Evolutionary conservation across 2,329 filamentous ascomycete species (phyloP), one percentile per base, ranked within the genome.

Genomic region (Colletotrichum gigasporum): DNA sequence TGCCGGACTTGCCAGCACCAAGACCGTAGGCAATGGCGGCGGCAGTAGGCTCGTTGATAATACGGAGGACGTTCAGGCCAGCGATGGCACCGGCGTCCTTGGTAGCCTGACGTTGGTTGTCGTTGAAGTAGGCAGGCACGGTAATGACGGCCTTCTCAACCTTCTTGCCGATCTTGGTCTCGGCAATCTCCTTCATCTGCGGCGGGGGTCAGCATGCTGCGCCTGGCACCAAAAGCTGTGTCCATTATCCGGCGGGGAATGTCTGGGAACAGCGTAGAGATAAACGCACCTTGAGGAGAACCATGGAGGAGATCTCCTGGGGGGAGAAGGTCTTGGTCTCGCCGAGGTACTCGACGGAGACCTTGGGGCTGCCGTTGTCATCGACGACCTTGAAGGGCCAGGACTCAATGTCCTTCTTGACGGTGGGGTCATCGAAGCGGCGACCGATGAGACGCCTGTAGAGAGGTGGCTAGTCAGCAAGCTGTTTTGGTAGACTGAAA

Each of bases 351-450:
- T 97, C 88, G 71, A 99, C 96, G 87, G 97, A 85, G 73, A 99
- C 94, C 81, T 93, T 89, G 72, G 96, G 96, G 86, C 89, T 93
- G 78, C 92, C 93, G 73, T 88, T 90, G 75, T 94, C 90, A 80
- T 97, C 93, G 73, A 97, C 82, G 78, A 99, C 92, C 89, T 96
- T 97, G 92, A 99, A 99, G 74, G 96, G 96, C 95, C 96, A 99
- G 71, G 94, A 96, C 86, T 97, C 92, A 77, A 96, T 91, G 82
- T 98, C 94, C 89, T 97, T 97, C 91, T 97, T 97, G 81, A 98
- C 96, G 72, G 92, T 94, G 72, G 93, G 91, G 82, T 98, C 96
- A 76, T 96, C 93, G 81, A 92, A 97, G 79, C 94, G 90, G 79
- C 96, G 92, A 82, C 96, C 96, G 81, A 99, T 98, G 76, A 99